A percentile compares a stretch with the other conserved stretches of the same genome.
Evolutionary conservation across 768 basidiomycete species (phyloP).

Genomic region (Amanita polypyramis): DNA sequence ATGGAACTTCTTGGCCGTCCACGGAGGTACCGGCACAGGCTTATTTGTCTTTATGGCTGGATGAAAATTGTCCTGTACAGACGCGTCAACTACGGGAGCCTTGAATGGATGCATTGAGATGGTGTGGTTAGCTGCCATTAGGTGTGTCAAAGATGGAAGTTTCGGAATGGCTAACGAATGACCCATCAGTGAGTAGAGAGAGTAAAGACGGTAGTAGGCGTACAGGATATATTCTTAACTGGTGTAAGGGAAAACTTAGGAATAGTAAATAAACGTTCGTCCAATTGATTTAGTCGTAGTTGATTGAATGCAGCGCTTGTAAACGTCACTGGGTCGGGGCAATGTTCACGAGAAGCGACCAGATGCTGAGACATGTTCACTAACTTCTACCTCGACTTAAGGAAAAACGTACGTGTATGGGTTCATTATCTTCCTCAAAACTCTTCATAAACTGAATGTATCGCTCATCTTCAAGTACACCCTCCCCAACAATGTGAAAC

Average conservation of each 20-base stretch:
- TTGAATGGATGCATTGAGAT: slow-evolving; percentile 37
- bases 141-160: slow-evolving; percentile 35
- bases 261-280: slow-evolving; percentile 61
- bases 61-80: slow-evolving; percentile 30
- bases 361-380: slow-evolving; percentile 45
- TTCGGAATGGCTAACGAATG: slow-evolving; percentile 25
- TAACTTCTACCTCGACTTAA: background rate
- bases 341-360: slow-evolving; percentile 54
- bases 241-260: slow-evolving; percentile 42
- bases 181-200: background rate
- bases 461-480: slow-evolving; percentile 55
- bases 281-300: slow-evolving; percentile 61
- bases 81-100: slow-evolving; percentile 25
- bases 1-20: slow-evolving; percentile 27
- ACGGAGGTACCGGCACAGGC: slow-evolving; percentile 18
- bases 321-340: slow-evolving; percentile 60
- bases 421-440: slow-evolving; percentile 36
- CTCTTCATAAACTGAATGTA: slow-evolving; percentile 67
- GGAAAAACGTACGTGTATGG: slow-evolving; percentile 31
- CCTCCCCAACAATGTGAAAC: slow-evolving; percentile 65
- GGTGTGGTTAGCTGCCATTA: slow-evolving; percentile 31
- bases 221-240: slow-evolving; percentile 28
- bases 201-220: slow-evolving; percentile 4
- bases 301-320: slow-evolving; percentile 65
- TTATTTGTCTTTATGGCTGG: slow-evolving; percentile 18